These are phyloP conservation scores for Trichoderma koningii DNA, from an alignment of 2,329 filamentous ascomycete genomes.

Conservation along the genomic window DNA sequence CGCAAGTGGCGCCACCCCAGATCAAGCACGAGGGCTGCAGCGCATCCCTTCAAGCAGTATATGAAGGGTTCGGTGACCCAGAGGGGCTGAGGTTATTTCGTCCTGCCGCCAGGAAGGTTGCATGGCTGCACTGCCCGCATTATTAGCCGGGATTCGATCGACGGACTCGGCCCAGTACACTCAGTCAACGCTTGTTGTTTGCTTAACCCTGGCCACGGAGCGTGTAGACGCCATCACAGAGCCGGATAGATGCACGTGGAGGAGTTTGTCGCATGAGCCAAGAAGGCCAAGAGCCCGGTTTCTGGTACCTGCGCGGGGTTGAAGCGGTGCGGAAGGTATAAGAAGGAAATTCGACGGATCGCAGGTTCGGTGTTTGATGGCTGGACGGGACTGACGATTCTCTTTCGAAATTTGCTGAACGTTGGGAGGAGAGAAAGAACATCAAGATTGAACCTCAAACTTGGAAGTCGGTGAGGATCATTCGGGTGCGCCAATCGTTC, in stretches of 20 bases:
- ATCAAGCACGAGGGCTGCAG: neutral
- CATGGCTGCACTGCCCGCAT: neutral
- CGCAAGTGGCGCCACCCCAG: neutral
- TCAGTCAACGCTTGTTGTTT: neutral
- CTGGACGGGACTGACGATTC: neutral
- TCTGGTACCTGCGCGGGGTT: neutral
- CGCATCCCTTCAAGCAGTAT: neutral
- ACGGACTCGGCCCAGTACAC: neutral
- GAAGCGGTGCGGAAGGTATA: neutral
- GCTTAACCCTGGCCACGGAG: neutral
- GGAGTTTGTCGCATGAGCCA: neutral
- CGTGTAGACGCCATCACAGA: neutral
- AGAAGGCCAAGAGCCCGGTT: constrained; percentile 13
- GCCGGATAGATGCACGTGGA: constrained; percentile 15
- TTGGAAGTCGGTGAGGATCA: neutral
- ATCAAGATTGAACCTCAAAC: too few species aligned
- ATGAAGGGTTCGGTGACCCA: neutral
- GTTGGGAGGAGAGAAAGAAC: neutral
- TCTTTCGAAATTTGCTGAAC: neutral
- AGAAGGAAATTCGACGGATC: neutral
- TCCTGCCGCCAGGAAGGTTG: neutral
- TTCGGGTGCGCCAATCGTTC: neutral
- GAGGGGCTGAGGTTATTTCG: neutral
- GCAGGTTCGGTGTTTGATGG: neutral
- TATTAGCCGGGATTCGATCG: neutral